Conservation (phyloP, 1,284 basidiomycete species). For the Puccinia horiana region DNA sequence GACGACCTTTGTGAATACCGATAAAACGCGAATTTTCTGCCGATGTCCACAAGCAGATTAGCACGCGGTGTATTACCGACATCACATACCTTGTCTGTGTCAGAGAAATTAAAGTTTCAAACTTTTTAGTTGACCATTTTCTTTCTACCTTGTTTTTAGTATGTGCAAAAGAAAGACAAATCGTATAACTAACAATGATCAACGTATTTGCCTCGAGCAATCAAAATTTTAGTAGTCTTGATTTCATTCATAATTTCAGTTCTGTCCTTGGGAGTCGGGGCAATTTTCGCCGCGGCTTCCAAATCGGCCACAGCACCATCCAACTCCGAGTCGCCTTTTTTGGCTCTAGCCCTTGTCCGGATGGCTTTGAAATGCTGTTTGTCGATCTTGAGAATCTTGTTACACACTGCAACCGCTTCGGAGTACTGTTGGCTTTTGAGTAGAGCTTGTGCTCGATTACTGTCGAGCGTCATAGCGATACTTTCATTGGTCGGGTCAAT, state of each 20-base stretch:
- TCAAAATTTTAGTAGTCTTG: constrained; percentile 15
- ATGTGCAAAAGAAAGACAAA: not conserved
- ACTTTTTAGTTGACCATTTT: not conserved
- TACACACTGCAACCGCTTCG: constrained; percentile 22
- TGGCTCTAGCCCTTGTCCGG: constrained; percentile 30
- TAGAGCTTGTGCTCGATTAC: constrained; percentile 34
- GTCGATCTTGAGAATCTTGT: constrained; percentile 34
- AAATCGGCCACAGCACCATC: constrained; percentile 23
- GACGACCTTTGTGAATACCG: not conserved
- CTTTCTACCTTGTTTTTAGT: not conserved
- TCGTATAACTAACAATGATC: constrained; percentile 27
- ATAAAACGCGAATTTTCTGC: not conserved
- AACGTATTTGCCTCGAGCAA: constrained; percentile 23
- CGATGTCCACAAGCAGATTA: not conserved
- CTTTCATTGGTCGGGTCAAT: constrained; percentile 25
- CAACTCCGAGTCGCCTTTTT: constrained; percentile 6
- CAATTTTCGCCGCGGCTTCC: constrained; percentile 14
- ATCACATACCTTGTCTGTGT: constrained; percentile 34
- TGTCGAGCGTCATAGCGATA: constrained; percentile 10
- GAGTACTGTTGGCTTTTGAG: not conserved
- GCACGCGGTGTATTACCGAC: not conserved
- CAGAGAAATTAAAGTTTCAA: not conserved
- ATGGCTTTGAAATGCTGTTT: constrained; percentile 35
- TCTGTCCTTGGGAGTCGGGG: constrained; percentile 30
- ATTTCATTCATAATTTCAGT: constrained; percentile 25